A percentile compares a stretch with the other conserved stretches of the same genome.
Conservation (phyloP, 257 asterid genomes). For the Rehmannia glutinosa region DNA sequence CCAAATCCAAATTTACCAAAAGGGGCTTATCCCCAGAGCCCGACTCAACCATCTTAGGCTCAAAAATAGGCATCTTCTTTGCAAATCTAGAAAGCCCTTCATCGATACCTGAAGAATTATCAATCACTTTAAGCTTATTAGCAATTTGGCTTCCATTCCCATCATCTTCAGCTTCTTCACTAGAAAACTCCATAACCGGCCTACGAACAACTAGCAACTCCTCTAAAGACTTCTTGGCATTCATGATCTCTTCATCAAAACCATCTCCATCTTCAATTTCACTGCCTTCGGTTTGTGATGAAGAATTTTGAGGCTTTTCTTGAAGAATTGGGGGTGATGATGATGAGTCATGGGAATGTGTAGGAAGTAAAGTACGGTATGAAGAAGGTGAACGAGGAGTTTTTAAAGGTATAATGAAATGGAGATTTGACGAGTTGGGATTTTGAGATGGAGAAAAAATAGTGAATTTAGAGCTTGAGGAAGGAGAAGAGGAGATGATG, state of each 20-base stretch:
- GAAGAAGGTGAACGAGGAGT: conserved; percentile 27
- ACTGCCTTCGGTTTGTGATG: conserved; percentile 3
- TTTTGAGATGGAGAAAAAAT: conserved; percentile 47
- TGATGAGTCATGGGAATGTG: conserved; percentile 52
- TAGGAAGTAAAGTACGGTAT: conserved; percentile 28
- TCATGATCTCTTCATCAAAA: conserved; percentile 54
- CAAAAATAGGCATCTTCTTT: conserved; percentile 80
- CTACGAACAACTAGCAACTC: conserved; percentile 77
- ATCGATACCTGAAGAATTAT: conserved; percentile 42
- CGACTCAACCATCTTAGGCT: conserved; percentile 61
- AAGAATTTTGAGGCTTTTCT: conserved; percentile 43
- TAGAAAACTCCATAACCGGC: conserved; percentile 59
- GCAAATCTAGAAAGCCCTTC: conserved; percentile 63
- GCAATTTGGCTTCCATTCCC: conserved; percentile 6
- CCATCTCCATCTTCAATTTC: conserved; percentile 35
- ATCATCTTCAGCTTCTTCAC: conserved; percentile 25
- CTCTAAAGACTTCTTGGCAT: conserved; percentile 69
- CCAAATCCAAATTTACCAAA: conserved; percentile 79
- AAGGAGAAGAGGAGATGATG: conserved; percentile 48
- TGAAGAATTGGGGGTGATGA: conserved; percentile 50
- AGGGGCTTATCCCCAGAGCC: conserved; percentile 61
- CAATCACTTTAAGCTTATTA: conserved; percentile 5
- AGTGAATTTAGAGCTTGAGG: conserved; percentile 59
- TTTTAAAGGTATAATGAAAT: conserved; percentile 37
- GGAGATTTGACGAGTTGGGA: conserved; percentile 39